Conservation (phyloP, 202 grass and related monocot genomes). For the Tripidium arundinaceum region DNA sequence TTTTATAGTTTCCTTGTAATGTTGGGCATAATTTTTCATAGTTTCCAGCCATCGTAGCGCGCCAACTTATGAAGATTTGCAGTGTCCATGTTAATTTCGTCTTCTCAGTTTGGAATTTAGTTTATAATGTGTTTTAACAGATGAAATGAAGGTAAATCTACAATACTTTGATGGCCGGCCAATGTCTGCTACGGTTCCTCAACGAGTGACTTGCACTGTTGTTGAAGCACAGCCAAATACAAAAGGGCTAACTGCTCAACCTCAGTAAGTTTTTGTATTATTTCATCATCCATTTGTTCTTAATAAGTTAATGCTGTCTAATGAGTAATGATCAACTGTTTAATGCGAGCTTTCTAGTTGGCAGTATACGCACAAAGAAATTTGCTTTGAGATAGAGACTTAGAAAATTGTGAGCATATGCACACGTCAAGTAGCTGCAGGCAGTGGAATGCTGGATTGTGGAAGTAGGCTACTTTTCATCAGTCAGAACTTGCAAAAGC, state of each 20-base stretch:
- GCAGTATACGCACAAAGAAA: not conserved
- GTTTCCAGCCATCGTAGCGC: not conserved
- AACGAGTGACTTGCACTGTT: slow-evolving; percentile 85
- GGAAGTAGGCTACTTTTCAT: not conserved
- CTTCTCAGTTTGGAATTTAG: slow-evolving; percentile 15
- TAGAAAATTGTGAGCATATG: not conserved
- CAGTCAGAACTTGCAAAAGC: not conserved
- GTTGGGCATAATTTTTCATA: not conserved
- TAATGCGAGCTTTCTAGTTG: slow-evolving; percentile 11
- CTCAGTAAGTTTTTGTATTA: slow-evolving; percentile 72
- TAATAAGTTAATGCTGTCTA: not conserved
- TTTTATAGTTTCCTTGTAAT: not conserved
- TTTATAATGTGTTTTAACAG: slow-evolving; percentile 36
- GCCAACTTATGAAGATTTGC: not conserved
- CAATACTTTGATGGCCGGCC: slow-evolving; percentile 80
- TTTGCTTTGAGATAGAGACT: not conserved
- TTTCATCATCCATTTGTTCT: slow-evolving; percentile 14
- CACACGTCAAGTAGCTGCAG: not conserved
- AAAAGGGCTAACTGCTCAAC: slow-evolving; percentile 80
- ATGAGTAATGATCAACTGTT: not conserved
- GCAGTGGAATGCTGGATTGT: not conserved
- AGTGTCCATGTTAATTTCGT: not conserved
- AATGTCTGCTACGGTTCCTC: slow-evolving; percentile 85
- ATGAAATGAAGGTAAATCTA: slow-evolving; percentile 79
- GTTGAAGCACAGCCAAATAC: slow-evolving; percentile 78